Evolutionary conservation across 805 yeast genomes (phyloP).

Genomic region (Vanderwaltozyma yarrowii): DNA sequence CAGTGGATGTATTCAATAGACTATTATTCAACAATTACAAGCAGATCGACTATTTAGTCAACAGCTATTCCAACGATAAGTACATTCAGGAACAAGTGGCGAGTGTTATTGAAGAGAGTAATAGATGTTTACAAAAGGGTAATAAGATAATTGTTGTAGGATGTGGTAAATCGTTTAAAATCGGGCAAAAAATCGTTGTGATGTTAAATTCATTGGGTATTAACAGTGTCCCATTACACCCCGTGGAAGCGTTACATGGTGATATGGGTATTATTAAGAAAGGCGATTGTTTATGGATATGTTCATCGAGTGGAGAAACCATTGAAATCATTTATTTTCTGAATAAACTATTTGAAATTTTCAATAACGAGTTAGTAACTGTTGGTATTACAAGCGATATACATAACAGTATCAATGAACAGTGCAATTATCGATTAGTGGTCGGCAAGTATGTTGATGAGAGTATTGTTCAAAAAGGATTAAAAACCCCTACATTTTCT

Average conservation of each 20-base stretch:
- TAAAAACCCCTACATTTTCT: conserved; percentile 82
- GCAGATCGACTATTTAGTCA: no score
- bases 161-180: conserved; percentile 76
- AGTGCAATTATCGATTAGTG: conserved; percentile 28
- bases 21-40: no score
- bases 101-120: not conserved
- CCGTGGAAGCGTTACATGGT: conserved; percentile 84
- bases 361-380: not conserved
- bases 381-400: conserved; percentile 4
- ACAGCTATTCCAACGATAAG: not conserved
- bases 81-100: not conserved
- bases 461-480: conserved; percentile 49
- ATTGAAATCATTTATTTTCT: conserved; percentile 50
- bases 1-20: no score
- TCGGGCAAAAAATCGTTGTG: conserved; percentile 69
- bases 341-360: conserved; percentile 5
- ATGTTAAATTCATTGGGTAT: conserved; percentile 74
- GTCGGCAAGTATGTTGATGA: conserved; percentile 43
- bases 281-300: conserved; percentile 45
- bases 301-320: conserved; percentile 75
- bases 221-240: conserved; percentile 60
- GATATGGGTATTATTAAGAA: conserved; percentile 66
- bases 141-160: conserved; percentile 75
- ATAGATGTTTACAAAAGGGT: conserved; percentile 22
- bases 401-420: conserved; percentile 8